Base-by-base conservation (phyloP, 2,329 filamentous ascomycete species). In the Bipolaris cookei region DNA sequence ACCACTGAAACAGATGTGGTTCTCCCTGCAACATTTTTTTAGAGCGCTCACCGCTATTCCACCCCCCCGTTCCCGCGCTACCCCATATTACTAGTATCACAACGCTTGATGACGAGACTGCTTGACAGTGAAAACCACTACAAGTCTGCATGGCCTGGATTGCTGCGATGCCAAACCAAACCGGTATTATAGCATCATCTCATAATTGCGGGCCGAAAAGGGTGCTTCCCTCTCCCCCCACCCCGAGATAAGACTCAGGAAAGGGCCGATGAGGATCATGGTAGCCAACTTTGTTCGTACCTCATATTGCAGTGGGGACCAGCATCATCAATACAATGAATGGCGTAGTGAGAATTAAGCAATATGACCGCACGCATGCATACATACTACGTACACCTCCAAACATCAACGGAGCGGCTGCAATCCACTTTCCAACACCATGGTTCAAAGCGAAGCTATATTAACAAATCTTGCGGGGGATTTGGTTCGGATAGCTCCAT, bases 221-320 rank as follows among this genome's bases (percentile, higher is more conserved):
- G 43, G 53, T 50, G 53, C 23, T 41, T 45, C 25, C 34, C 30
- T 48, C 25, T 45, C 25, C 34, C 30, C 50, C 25, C 25, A 25
- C 34, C 50, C 51, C 55, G 55, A 54, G 58, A 59, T 51, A 62
- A 50, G 46, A 38, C 37, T 21, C 59, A 51, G 48, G 38, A 16
- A 59, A 58, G 54, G 55, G 21, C 61, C 61, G 58, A 63, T 39
- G 35, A 42, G 57, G 42, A 53, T 53, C 54, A 45, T 53, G 42
- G 43, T 62, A 47, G 38, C 34, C 48, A 65, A 61, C 60, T 60
- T 63, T 65, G 56, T 65, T 65, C 42, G 18, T 48, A 65, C 62
- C 45, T 65, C 60, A 62, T 48, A 32, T 52, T 45, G 41, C 35
- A 45, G 23, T 11, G 23, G 14, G 6, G n/a, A 30, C 30, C 21